Percentiles rank a stretch among this genome's conserved stretches.
These are phyloP conservation scores for Capronia americana DNA, from an alignment of 2,329 filamentous ascomycete species.

Conservation along the genomic window DNA sequence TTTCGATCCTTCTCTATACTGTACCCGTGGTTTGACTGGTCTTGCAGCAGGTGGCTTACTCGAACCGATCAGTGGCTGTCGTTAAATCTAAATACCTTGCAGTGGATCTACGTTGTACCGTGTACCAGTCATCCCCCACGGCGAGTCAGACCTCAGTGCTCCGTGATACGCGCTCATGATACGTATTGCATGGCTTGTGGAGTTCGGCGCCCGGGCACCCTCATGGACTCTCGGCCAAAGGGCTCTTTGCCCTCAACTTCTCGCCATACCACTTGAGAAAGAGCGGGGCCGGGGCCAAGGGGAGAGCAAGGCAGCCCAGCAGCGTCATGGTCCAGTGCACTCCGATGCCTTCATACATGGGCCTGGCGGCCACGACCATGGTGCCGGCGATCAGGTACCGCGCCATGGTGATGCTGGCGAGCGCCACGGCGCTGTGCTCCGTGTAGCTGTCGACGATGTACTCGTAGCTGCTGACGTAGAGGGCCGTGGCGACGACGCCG, in stretches of 20 bases:
- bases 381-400: constrained; percentile 50
- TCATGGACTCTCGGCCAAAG: constrained; percentile 1
- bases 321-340: constrained; percentile 50
- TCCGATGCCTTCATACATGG: constrained; percentile 49
- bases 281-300: constrained; percentile 55
- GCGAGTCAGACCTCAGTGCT: background rate
- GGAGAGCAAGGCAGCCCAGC: constrained; percentile 46
- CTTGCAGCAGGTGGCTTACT: too few species aligned
- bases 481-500: constrained; percentile 56
- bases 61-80: too few species aligned
- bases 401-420: constrained; percentile 53
- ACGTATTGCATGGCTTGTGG: background rate
- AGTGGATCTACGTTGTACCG: too few species aligned
- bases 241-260: constrained; percentile 22
- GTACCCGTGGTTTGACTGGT: too few species aligned
- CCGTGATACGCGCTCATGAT: background rate
- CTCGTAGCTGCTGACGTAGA: constrained; percentile 60
- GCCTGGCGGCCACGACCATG: constrained; percentile 44
- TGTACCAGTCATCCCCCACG: too few species aligned
- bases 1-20: too few species aligned
- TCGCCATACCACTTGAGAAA: constrained; percentile 44
- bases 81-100: too few species aligned
- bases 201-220: background rate
- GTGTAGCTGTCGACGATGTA: constrained; percentile 66
- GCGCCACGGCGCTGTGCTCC: constrained; percentile 57